Conservation (phyloP, 495 filamentous ascomycete species). For the Aspergillus ostianus region DNA sequence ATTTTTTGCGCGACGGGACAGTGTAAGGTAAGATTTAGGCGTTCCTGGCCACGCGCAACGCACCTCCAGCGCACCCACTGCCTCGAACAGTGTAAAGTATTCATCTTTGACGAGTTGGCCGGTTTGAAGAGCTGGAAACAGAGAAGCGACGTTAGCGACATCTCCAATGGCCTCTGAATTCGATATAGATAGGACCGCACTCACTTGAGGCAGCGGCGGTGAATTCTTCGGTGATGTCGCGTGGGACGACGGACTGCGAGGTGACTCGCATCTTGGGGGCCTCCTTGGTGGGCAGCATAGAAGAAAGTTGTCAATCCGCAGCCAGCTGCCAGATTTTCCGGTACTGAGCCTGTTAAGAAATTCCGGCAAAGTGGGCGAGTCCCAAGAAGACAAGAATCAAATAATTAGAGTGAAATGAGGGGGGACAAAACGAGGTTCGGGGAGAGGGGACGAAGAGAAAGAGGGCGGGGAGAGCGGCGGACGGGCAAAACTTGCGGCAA, state of each 20-base stretch:
- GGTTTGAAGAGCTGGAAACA: conserved; percentile 60
- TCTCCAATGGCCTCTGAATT: neutral
- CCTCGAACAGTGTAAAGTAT: conserved; percentile 87
- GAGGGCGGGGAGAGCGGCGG: conserved; percentile 26
- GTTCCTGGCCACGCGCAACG: conserved; percentile 20
- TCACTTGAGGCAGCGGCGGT: conserved; percentile 65
- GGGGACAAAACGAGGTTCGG: conserved; percentile 11
- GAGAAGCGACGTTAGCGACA: conserved; percentile 15
- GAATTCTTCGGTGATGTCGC: conserved; percentile 80
- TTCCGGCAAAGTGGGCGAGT: neutral
- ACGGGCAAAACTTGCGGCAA: conserved; percentile 25
- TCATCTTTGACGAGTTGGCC: conserved; percentile 94
- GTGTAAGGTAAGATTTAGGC: neutral
- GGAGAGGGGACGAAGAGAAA: conserved; percentile 12
- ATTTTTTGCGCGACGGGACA: neutral
- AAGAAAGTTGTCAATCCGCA: conserved; percentile 26
- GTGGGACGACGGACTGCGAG: conserved; percentile 51
- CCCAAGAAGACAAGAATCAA: conserved; percentile 8
- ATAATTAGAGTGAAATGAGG: conserved; percentile 16
- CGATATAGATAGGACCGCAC: conserved; percentile 13
- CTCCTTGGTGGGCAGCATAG: conserved; percentile 43
- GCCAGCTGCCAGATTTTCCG: conserved; percentile 28
- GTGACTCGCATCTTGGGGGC: conserved; percentile 34
- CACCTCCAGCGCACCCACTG: conserved; percentile 93
- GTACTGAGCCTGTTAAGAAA: conserved; percentile 2